Evolutionary conservation across 2,329 filamentous ascomycete species (phyloP), one percentile per base, ranked within the genome.

Genomic region (Diaporthe australafricana): DNA sequence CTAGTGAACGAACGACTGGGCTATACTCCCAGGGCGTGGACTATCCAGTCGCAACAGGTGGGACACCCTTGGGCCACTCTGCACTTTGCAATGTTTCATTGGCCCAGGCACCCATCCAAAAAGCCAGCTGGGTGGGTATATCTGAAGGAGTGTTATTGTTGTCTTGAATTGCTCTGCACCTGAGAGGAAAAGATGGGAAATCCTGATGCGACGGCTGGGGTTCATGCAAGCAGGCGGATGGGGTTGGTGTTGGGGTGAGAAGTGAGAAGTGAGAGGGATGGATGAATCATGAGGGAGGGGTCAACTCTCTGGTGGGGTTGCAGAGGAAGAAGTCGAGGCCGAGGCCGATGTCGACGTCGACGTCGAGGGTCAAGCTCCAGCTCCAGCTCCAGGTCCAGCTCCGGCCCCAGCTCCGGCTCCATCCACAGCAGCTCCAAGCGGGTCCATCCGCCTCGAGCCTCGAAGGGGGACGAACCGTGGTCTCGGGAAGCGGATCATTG

Each of bases 401-500:
- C 38, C 32, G 20, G 53, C 32, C 11, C n/a, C 53, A 25, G 30
- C 53, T 32, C 14, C 55, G 22, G 35, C 32, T 8, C 32, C 32
- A 25, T 35, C 30, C 52, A 20, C n/a, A 9, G 3, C 30, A 62
- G 40, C 25, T 57, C 32, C 14, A 32, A 47, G 42, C 57, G 42
- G 40, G 40, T 42, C 57, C 57, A 48, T 63, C 57, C 57, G 57
- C 57, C 9, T n/a, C n/a, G n/a, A n/a, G n/a, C n/a, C 17, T 16
- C 32, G 35, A 57, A 57, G 55, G 55, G 22, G 35, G 7, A 27
- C 52, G 66, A 69, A 60, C 66, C 66, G 53, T 60, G 32, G 53
- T 35, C 67, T 50, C 67, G 67, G 67, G 53, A 60, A 57, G 53
- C 66, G 52, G 53, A 57, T 60, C 66, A 47, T 50, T 56, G 65